Conservation (phyloP, 1,284 basidiomycete species). For the Phellinidium pouzarii region DNA sequence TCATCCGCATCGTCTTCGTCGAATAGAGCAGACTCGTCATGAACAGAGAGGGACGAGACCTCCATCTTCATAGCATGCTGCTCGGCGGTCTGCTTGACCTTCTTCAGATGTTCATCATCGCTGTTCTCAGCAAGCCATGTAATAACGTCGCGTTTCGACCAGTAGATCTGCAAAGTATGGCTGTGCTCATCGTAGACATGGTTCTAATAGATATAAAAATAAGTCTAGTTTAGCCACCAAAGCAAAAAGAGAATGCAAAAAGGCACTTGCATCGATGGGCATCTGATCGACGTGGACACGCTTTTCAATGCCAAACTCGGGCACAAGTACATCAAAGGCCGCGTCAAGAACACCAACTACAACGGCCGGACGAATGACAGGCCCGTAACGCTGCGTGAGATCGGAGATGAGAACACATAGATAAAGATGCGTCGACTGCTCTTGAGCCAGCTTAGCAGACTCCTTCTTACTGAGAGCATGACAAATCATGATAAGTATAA, state of each 20-base stretch:
- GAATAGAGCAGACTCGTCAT: constrained; percentile 84
- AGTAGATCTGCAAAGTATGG: constrained; percentile 86
- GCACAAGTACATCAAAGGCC: constrained; percentile 91
- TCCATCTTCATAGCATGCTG: constrained; percentile 84
- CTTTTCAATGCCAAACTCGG: constrained; percentile 97
- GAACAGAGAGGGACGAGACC: constrained; percentile 68
- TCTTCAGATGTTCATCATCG: constrained; percentile 89
- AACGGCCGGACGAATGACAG: constrained; percentile 87
- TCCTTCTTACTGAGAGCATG: constrained; percentile 66
- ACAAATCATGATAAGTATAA: constrained; percentile 16
- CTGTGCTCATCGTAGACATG: constrained; percentile 91
- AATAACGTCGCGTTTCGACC: constrained; percentile 89
- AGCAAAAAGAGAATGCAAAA: background rate
- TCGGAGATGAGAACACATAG: constrained; percentile 91
- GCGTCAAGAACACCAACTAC: constrained; percentile 93
- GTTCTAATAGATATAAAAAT: constrained; percentile 45
- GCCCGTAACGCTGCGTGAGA: constrained; percentile 89
- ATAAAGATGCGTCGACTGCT: constrained; percentile 93
- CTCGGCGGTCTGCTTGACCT: constrained; percentile 84
- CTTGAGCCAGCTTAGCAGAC: constrained; percentile 87
- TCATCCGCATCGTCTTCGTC: constrained; percentile 78
- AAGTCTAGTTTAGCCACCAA: background rate
- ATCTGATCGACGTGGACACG: constrained; percentile 98
- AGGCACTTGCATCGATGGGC: constrained; percentile 77
- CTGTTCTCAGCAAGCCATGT: constrained; percentile 90